Conservation (phyloP, 768 basidiomycete genomes). For the Crepidotus variabilis region DNA sequence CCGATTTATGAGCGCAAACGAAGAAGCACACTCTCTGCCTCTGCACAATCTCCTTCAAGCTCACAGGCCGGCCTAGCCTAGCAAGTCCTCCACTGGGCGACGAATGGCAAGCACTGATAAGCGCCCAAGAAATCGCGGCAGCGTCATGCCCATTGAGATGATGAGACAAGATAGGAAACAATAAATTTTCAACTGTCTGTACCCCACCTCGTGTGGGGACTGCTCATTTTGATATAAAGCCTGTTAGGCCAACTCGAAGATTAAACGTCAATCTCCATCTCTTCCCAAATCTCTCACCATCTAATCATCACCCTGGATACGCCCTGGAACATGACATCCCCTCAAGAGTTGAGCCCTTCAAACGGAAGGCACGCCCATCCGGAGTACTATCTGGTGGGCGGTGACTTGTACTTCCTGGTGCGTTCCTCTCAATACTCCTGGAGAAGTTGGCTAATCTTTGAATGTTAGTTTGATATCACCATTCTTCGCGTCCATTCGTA, state of each 20-base stretch:
- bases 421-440: not conserved
- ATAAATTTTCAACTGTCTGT: not conserved
- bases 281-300: not conserved
- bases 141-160: not conserved
- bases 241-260: not conserved
- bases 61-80: not conserved
- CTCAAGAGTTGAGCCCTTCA: not conserved
- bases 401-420: not conserved
- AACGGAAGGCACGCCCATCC: not conserved
- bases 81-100: not conserved
- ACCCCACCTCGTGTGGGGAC: not conserved
- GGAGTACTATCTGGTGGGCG: not conserved
- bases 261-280: not conserved
- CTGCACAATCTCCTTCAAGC: not conserved
- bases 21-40: not conserved
- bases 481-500: not conserved
- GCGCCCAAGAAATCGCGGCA: not conserved
- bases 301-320: not conserved
- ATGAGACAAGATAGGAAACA: not conserved
- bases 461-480: not conserved
- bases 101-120: not conserved
- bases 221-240: not conserved
- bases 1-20: not conserved
- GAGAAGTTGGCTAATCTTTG: not conserved
- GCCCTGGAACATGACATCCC: not conserved